Base-by-base conservation (phyloP, 2,329 filamentous ascomycete genomes). In the Penicillium sp. region DNA sequence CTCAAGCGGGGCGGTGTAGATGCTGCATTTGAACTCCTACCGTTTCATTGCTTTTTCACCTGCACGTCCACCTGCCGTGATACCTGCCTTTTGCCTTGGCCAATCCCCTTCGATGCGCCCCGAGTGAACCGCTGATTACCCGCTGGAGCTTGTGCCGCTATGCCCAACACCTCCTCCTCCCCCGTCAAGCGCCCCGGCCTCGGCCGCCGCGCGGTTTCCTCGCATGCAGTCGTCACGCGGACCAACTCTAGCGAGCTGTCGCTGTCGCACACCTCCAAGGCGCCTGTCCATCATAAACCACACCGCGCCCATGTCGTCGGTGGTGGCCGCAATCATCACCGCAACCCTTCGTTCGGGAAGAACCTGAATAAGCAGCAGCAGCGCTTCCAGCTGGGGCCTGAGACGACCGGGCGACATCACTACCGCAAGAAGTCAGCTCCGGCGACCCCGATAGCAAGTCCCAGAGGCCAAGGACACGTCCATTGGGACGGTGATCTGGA, bases 371-470 rank as follows among this genome's bases (percentile, higher is more conserved):
- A 71, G 49, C 47, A 70, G 23, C 65, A 68, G 36, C 25, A 27
- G 11, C 11, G 11, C 11, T 51, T 69, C 38, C 62, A 62, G 38
- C 48, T 66, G 8, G 50, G 48, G 15, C 45, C 59, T 21, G 62
- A 68, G 39, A 48, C 50, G 23, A 51, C 55, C 21, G 49, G 49
- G n/a, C 59, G 63, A 29, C 54, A 68, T 43, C 70, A 73, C 53
- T 64, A 70, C 34, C 64, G 69, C 45, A 72, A 72, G 54, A 71
- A 69, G 48, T 73, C 70, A 4, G 68, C 68, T 27, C 68, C 68
- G 20, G 60, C 59, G 15, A 71, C 68, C 16, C 70, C 70, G 15
- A 56, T 63, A 13, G 64, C 63, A 11, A 73, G 70, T 42, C 70
- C 69, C 15, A 63, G 61, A 25, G 58, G 54, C 15, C 47, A 50